A percentile compares a stretch with the other conserved stretches of the same genome.
Conservation (phyloP, 768 basidiomycete genomes). For the Candolleomyces eurysporus region DNA sequence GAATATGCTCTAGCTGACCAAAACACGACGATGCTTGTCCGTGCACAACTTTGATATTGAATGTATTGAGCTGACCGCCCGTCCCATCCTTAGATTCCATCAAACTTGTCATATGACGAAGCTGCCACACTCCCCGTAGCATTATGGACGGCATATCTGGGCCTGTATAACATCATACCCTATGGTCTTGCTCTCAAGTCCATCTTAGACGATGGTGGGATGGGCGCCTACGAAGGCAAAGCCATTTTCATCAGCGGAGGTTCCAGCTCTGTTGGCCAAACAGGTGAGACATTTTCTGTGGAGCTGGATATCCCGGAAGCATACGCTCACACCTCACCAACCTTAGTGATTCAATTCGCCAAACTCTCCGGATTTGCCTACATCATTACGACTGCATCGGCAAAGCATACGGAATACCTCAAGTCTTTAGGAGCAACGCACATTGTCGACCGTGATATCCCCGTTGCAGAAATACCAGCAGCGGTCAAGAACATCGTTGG, state of each 20-base stretch:
- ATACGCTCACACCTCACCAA: conserved; percentile 25
- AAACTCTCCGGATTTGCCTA: conserved; percentile 39
- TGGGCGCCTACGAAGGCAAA: conserved; percentile 39
- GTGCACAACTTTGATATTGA: neutral
- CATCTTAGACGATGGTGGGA: conserved; percentile 33
- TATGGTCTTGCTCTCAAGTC: conserved; percentile 40
- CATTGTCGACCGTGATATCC: conserved; percentile 31
- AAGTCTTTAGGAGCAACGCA: conserved; percentile 40
- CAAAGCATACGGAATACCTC: conserved; percentile 25
- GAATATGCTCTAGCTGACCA: conserved; percentile 37
- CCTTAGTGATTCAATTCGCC: conserved; percentile 27
- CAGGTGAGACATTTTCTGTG: conserved; percentile 10
- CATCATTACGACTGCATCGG: conserved; percentile 38
- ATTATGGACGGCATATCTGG: conserved; percentile 48
- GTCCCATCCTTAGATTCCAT: conserved; percentile 39
- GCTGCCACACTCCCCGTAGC: conserved; percentile 49
- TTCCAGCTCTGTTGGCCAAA: conserved; percentile 29
- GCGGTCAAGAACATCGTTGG: no score
- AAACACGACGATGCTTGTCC: conserved; percentile 36
- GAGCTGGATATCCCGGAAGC: conserved; percentile 23
- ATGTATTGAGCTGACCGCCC: neutral
- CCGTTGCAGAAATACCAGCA: neutral
- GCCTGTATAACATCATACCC: conserved; percentile 38
- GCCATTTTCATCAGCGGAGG: conserved; percentile 36
- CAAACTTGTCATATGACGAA: conserved; percentile 44